These are phyloP conservation scores for Cladosporium sp. DNA, from an alignment of 2,329 filamentous ascomycete genomes.

Conservation along the genomic window DNA sequence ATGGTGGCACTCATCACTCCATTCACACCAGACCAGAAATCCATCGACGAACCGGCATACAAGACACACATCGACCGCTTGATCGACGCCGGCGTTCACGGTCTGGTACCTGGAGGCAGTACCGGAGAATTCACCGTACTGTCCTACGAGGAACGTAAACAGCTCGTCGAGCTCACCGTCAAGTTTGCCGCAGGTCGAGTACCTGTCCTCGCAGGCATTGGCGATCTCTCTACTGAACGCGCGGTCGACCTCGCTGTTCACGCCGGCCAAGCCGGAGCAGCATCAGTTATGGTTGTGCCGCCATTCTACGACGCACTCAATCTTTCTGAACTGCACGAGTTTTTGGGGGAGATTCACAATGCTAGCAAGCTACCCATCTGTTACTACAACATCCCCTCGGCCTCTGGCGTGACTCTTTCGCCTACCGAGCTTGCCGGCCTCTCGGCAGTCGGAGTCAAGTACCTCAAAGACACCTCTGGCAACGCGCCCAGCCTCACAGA, in stretches of 20 bases:
- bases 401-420: slow-evolving; percentile 45
- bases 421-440: slow-evolving; percentile 48
- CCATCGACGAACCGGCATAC: slow-evolving; percentile 44
- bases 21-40: slow-evolving; percentile 45
- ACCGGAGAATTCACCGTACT: slow-evolving; percentile 54
- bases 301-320: background rate
- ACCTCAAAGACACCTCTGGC: slow-evolving; percentile 55
- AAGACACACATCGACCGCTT: slow-evolving; percentile 49
- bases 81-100: slow-evolving; percentile 49
- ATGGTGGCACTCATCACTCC: slow-evolving; percentile 53
- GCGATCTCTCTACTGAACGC: slow-evolving; percentile 45
- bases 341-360: slow-evolving; percentile 45
- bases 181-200: slow-evolving; percentile 43
- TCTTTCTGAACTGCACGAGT: slow-evolving; percentile 26
- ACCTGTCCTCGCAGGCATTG: slow-evolving; percentile 47
- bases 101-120: slow-evolving; percentile 53
- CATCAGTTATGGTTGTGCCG: background rate
- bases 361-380: slow-evolving; percentile 47
- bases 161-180: slow-evolving; percentile 42
- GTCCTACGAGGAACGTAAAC: slow-evolving; percentile 47
- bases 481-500: slow-evolving; percentile 54
- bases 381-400: slow-evolving; percentile 55
- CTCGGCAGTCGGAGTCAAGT: slow-evolving; percentile 49
- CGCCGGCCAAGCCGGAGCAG: slow-evolving; percentile 32
- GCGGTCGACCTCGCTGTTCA: slow-evolving; percentile 45